Evolutionary conservation across 805 yeast species (phyloP), one percentile per base, ranked within the genome.

Genomic region (Diddensiella caesifluorescens): DNA sequence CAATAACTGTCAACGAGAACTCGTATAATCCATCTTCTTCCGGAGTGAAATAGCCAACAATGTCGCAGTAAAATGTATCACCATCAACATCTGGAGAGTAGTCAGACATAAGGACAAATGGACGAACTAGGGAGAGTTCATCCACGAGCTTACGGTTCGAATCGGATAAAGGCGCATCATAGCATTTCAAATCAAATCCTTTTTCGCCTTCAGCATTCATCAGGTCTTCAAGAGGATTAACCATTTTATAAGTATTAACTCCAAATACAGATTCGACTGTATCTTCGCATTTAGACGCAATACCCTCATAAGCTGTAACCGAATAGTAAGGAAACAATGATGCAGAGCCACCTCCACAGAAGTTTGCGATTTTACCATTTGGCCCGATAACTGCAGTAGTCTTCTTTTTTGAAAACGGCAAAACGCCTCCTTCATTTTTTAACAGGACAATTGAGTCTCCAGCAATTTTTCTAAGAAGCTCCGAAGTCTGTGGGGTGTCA

Each of bases 271-370:
- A 62, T 7, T 51, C 50, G 22, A 65, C 46, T 9, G 26, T 21
- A 56, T n/a, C n/a, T 5, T 21, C 59, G 29, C 51, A 12, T 47
- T 60, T 61, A 25, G 56, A 48, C 6, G 55, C 41, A 41, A 76
- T 69, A 13, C 73, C 77, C 13, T 73, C 71, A 33, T 56, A 68
- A 3, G 79, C 78, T 10, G 76, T 60, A 5, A 72, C 64, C 12
- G 66, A 60, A 55, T 74, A 72, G 53, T 73, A 68, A 3, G 77
- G 69, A 18, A 60, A 57, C 48, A 74, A 59, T 7, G 76, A 63
- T 27, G 82, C 80, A 16, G 81, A 76, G 5, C 83, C 83, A 48
- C 83, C 83, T 44, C 83, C 83, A 19, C 76, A 70, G 46, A 65
- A 71, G 29, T 70, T 68, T 4, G 76, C 63, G 35, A 54, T 57